Evolutionary conservation across 805 yeast species (phyloP).

Genomic region (Monosporozyma aquatica): DNA sequence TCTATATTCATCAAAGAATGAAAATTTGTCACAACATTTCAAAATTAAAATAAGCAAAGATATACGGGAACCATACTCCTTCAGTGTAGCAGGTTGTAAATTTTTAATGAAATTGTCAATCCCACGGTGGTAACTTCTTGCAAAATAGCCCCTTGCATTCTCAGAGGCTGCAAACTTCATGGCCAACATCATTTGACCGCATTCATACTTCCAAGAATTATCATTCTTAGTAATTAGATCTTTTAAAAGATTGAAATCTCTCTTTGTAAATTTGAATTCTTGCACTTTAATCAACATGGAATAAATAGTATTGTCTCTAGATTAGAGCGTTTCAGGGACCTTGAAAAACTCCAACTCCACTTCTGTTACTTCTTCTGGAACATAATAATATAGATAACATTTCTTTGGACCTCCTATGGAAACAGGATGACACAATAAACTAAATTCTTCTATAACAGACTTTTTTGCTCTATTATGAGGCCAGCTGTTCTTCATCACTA

Average conservation of each 20-base stretch:
- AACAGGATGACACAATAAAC: neutral
- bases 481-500: neutral
- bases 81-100: neutral
- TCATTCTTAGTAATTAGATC: neutral
- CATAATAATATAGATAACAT: neutral
- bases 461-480: neutral
- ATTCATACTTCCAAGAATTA: neutral
- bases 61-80: neutral
- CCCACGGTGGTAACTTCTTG: neutral
- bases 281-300: neutral
- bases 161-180: neutral
- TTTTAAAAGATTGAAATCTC: neutral
- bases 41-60: neutral
- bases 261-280: neutral
- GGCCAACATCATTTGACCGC: neutral
- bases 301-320: neutral
- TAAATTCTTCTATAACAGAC: neutral
- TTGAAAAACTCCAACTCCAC: neutral
- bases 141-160: neutral
- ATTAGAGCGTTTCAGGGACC: neutral
- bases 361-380: neutral
- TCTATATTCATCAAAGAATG: neutral
- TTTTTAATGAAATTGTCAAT: neutral
- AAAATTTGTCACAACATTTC: neutral
- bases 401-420: neutral